Evolutionary conservation across 2,329 filamentous ascomycete species (phyloP).

Genomic region (Alternaria sp.): DNA sequence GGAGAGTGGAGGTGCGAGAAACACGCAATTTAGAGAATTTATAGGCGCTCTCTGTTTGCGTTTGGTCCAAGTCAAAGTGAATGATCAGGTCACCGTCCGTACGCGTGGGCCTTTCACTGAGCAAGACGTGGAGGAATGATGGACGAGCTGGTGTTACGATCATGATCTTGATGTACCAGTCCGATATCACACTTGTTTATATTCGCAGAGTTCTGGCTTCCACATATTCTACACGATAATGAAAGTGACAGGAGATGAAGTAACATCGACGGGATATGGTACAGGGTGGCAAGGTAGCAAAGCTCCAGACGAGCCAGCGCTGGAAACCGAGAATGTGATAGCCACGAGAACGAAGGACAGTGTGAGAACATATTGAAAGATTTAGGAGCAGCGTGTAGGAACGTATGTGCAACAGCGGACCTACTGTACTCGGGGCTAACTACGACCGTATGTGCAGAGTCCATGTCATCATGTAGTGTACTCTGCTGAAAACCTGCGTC

Average conservation of each 20-base stretch:
- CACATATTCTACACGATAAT: background rate
- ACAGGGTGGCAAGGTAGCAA: no score
- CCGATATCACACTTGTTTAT: background rate
- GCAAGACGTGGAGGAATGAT: background rate
- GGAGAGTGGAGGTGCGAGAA: background rate
- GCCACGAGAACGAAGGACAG: background rate
- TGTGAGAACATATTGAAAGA: background rate
- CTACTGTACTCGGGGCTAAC: background rate
- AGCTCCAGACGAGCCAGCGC: background rate
- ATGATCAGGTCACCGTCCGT: background rate
- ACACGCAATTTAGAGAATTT: background rate
- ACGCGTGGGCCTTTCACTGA: background rate
- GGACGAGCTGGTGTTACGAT: background rate
- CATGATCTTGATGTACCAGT: background rate
- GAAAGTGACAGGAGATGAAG: background rate
- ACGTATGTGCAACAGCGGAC: background rate
- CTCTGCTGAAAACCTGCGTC: background rate
- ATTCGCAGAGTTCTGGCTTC: background rate
- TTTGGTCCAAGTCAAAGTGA: background rate
- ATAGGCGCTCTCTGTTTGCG: background rate
- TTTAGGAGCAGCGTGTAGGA: background rate
- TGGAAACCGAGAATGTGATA: background rate
- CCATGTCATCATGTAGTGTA: background rate
- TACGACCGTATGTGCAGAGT: background rate
- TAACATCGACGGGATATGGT: background rate